Conservation (phyloP, 1,284 basidiomycete genomes). For the Salmacisia buchloeana region DNA sequence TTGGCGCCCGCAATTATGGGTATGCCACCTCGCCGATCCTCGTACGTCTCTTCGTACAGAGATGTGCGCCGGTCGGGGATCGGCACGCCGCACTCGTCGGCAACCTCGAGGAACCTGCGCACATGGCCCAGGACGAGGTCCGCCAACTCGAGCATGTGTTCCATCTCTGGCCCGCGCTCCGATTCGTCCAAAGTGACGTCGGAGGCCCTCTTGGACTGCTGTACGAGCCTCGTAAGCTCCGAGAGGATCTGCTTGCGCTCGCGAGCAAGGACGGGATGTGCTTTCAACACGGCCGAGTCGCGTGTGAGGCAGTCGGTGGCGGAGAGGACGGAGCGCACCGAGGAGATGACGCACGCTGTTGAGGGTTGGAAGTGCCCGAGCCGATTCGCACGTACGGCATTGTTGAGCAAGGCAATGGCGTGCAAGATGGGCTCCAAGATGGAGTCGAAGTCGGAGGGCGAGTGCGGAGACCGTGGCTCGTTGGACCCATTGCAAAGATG, state of each 20-base stretch:
- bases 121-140: constrained; percentile 54
- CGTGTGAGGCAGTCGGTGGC: constrained; percentile 79
- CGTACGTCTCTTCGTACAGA: constrained; percentile 38
- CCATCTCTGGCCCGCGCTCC: constrained; percentile 46
- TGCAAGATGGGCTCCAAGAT: constrained; percentile 62
- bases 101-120: constrained; percentile 59
- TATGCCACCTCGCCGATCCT: constrained; percentile 12
- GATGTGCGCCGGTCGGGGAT: constrained; percentile 57
- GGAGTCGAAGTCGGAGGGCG: not conserved
- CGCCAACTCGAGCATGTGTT: constrained; percentile 53
- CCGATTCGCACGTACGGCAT: constrained; percentile 70
- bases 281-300: constrained; percentile 68
- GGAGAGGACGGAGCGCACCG: constrained; percentile 80
- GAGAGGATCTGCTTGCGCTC: constrained; percentile 78
- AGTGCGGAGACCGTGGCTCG: not conserved
- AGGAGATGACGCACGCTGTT: constrained; percentile 76
- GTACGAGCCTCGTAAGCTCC: constrained; percentile 74
- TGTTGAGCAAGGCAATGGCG: constrained; percentile 76
- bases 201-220: constrained; percentile 70
- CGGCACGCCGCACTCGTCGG: constrained; percentile 71
- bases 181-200: constrained; percentile 32
- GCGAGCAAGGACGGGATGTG: constrained; percentile 64
- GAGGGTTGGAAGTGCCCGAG: constrained; percentile 66
- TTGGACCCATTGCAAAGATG: not conserved
- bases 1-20: not conserved